Evolutionary conservation across 2,329 filamentous ascomycete genomes (phyloP).

Genomic region (Epicoccum nigrum): DNA sequence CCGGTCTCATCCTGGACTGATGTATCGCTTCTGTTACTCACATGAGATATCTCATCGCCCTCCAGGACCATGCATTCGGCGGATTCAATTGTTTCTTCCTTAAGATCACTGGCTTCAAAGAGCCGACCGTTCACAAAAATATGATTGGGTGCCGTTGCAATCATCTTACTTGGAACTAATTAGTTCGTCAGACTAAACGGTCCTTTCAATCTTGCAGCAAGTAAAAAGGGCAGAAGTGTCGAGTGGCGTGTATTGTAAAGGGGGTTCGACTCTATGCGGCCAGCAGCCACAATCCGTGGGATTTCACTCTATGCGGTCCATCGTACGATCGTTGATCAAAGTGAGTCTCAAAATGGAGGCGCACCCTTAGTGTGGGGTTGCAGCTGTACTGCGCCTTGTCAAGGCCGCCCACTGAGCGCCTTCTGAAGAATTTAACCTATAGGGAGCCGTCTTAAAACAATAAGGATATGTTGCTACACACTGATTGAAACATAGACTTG

Average conservation of each 20-base stretch:
- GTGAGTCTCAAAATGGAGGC: neutral
- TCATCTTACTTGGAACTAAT: neutral
- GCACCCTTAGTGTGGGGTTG: neutral
- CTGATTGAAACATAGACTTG: no score
- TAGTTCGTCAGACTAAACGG: neutral
- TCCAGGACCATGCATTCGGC: slow-evolving; percentile 15
- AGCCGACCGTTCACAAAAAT: slow-evolving; percentile 19
- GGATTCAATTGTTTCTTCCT: slow-evolving; percentile 4
- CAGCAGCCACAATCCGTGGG: slow-evolving; percentile 4
- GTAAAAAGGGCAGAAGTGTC: neutral
- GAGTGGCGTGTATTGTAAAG: neutral
- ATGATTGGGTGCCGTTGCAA: slow-evolving; percentile 3
- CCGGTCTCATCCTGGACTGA: slow-evolving; percentile 6
- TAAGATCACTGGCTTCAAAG: slow-evolving; percentile 7
- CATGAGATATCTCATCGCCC: slow-evolving; percentile 9
- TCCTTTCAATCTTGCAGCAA: neutral
- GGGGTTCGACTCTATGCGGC: neutral
- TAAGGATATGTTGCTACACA: no score
- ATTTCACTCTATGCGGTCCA: neutral
- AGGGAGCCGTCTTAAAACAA: no score
- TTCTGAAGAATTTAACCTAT: no score
- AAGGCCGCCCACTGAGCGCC: no score
- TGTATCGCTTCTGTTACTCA: slow-evolving; percentile 3
- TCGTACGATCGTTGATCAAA: neutral
- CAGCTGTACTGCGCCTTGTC: neutral